These are phyloP conservation scores for Corylus avellana DNA, from an alignment of 306 rosid genomes.

Conservation along the genomic window DNA sequence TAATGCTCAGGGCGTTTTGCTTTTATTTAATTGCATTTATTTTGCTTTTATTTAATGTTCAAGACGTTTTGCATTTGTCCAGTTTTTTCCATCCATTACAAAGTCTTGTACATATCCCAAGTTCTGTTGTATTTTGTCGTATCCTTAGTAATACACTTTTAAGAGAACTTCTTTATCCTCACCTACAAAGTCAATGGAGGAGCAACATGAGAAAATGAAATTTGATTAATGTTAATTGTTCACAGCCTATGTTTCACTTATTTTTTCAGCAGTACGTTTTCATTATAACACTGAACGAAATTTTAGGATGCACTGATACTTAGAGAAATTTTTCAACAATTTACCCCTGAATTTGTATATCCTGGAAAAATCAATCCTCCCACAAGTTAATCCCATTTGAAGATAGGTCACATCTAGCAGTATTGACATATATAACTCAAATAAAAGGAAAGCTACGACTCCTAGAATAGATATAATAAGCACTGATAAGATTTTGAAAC, in stretches of 20 bases:
- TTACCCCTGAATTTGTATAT: not conserved
- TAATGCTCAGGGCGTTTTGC: too few species aligned
- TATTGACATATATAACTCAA: conserved; percentile 2
- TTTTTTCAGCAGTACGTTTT: not conserved
- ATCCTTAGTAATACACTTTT: not conserved
- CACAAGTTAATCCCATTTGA: conserved; percentile 1
- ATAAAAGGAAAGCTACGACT: not conserved
- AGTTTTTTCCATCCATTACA: too few species aligned
- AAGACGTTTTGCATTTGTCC: too few species aligned
- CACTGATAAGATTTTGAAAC: conserved; percentile 22
- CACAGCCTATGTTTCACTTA: not conserved
- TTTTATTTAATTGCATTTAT: too few species aligned
- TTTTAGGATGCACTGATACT: conserved; percentile 4
- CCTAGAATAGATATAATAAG: conserved; percentile 15
- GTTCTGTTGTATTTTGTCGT: not conserved
- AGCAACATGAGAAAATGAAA: not conserved
- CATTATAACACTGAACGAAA: not conserved
- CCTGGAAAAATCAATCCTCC: not conserved
- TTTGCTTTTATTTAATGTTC: too few species aligned
- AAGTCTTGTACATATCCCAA: too few species aligned
- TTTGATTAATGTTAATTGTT: not conserved
- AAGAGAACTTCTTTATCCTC: not conserved
- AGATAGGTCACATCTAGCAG: not conserved
- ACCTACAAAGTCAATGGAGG: not conserved
- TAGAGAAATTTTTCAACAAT: not conserved